Percentiles rank a stretch among this genome's conserved stretches.
phyloP scores from a whole-genome alignment of 768 basidiomycete species.

The Rhizopogon vinicolor region DNA sequence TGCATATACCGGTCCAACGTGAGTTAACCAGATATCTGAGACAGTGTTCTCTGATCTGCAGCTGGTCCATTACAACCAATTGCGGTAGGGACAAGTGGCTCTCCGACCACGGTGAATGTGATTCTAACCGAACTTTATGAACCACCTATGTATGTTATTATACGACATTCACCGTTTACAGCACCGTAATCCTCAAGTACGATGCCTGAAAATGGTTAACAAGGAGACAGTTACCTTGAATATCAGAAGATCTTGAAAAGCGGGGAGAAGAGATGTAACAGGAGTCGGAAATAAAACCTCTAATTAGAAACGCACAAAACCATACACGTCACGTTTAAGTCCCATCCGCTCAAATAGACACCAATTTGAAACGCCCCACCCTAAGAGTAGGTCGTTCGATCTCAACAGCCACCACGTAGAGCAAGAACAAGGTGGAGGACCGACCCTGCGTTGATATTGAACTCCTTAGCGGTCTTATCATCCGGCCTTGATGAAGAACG shows the following conservation, averaged over 20 bases:
- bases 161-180: no score
- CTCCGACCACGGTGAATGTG: no score
- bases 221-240: neutral
- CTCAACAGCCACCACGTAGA: constrained; percentile 79
- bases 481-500: constrained; percentile 56
- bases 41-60: no score
- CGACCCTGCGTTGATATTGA: constrained; percentile 78
- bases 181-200: neutral
- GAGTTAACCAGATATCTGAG: no score
- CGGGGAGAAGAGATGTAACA: neutral
- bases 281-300: constrained; percentile 2
- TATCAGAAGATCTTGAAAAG: neutral
- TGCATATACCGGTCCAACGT: no score
- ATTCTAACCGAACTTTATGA: no score
- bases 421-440: constrained; percentile 94
- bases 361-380: neutral
- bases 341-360: neutral
- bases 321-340: neutral
- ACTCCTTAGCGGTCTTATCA: constrained; percentile 84
- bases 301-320: constrained; percentile 13
- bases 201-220: no score
- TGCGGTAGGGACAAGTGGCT: no score
- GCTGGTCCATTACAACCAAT: no score
- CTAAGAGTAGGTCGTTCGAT: neutral
- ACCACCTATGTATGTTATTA: no score